Conservation (phyloP, 1,284 basidiomycete species). For the Leucoagaricus sp. region DNA sequence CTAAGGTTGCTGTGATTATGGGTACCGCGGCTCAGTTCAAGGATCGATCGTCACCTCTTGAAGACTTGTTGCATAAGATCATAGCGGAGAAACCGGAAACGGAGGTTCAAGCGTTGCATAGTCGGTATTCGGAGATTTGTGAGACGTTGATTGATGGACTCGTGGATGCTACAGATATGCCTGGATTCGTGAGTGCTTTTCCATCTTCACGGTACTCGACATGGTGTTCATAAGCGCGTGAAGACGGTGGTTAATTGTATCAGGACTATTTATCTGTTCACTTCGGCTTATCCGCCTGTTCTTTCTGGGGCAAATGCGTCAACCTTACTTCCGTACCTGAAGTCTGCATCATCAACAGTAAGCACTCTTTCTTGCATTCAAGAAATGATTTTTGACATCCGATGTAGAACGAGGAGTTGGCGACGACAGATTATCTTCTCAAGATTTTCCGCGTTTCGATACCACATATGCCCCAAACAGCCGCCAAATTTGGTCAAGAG, state of each 20-base stretch:
- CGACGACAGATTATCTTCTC: slow-evolving; percentile 81
- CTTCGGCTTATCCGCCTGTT: slow-evolving; percentile 77
- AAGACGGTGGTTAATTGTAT: slow-evolving; percentile 83
- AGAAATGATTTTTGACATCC: not conserved
- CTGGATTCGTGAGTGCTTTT: slow-evolving; percentile 65
- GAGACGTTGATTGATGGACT: slow-evolving; percentile 85
- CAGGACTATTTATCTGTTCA: slow-evolving; percentile 81
- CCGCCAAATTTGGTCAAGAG: slow-evolving; percentile 83
- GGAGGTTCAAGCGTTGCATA: slow-evolving; percentile 55
- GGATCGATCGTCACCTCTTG: slow-evolving; percentile 82
- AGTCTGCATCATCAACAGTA: slow-evolving; percentile 74
- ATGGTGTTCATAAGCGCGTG: slow-evolving; percentile 6
- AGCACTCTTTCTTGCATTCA: not conserved
- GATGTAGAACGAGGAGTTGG: slow-evolving; percentile 76
- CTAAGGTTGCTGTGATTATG: slow-evolving; percentile 80
- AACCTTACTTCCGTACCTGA: slow-evolving; percentile 84
- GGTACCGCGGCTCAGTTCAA: slow-evolving; percentile 80
- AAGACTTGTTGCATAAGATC: slow-evolving; percentile 82
- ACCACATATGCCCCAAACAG: slow-evolving; percentile 86
- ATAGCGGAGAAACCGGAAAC: slow-evolving; percentile 61
- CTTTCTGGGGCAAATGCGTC: slow-evolving; percentile 82
- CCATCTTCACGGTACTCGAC: slow-evolving; percentile 7
- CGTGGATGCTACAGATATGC: slow-evolving; percentile 80
- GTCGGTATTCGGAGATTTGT: slow-evolving; percentile 74
- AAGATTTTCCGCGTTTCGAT: slow-evolving; percentile 87